These are phyloP conservation scores for Zymoseptoria tritici DNA, from an alignment of 2,329 filamentous ascomycete species.

Conservation along the genomic window DNA sequence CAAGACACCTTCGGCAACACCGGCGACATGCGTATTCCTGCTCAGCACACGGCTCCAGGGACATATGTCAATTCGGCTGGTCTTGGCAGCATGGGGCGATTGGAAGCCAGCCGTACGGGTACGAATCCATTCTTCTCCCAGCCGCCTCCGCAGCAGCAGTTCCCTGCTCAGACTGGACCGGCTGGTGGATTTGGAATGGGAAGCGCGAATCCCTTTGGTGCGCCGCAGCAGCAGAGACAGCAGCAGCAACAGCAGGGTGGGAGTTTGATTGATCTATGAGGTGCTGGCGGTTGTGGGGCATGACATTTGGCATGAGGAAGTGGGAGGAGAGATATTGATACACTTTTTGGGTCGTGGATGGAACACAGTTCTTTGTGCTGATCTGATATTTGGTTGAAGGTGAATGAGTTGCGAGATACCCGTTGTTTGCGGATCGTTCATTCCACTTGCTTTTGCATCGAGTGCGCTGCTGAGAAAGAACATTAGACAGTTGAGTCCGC, in stretches of 20 bases:
- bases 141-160: conserved; percentile 35
- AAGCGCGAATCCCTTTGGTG: conserved; percentile 51
- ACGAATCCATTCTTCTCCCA: conserved; percentile 87
- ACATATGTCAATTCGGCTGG: conserved; percentile 96
- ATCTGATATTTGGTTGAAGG: neutral
- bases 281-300: neutral
- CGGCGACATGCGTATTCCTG: conserved; percentile 89
- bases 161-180: conserved; percentile 46
- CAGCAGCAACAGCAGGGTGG: conserved; percentile 34
- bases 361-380: too few relatives aligned
- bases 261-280: conserved; percentile 54
- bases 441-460: neutral
- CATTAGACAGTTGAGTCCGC: too few relatives aligned
- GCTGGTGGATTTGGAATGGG: conserved; percentile 40
- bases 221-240: conserved; percentile 35
- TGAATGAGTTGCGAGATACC: neutral
- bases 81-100: conserved; percentile 57
- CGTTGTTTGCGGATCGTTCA: neutral
- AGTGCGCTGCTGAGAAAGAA: neutral
- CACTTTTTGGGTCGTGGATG: too few relatives aligned
- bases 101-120: conserved; percentile 62
- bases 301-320: neutral
- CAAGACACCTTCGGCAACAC: conserved; percentile 97
- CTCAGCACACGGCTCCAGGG: conserved; percentile 92
- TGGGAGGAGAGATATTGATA: neutral